Base-by-base conservation (phyloP, 768 basidiomycete species). In the Termitomyces sp. region DNA sequence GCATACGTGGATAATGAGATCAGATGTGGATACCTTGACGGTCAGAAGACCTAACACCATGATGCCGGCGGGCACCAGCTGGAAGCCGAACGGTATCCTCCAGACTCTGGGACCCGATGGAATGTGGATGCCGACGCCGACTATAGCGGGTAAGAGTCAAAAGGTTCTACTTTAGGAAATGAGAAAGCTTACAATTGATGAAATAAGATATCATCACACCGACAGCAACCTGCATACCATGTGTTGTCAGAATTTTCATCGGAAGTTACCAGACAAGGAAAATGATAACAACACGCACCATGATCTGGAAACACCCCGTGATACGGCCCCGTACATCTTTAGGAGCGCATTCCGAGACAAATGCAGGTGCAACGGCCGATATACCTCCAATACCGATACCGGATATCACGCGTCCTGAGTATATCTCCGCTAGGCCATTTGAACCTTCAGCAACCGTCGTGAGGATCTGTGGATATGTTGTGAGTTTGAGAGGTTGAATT, bases 121-220 rank as follows among this genome's bases (percentile, higher is more conserved):
- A 65, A 87, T 75, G 65, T 89, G 82, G 46, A 85, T 66, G 32
- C 82, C 79, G 50, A 90, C 81, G 5, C 88, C 90, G 56, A 79
- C 89, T 90, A 59, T 4, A 44, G 20, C 42, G 54, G 13, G 59
- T 20, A 20, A 16, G 11, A 6, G 39, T 55, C 39, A 42, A 18
- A 38, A 28, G n/a, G 12, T 35, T 16, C 12, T 18, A 44, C 15
- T 24, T 4, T 16, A 38, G 12, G 28, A 39, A 28, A 35, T n/a
- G n/a, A n/a, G n/a, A 20, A 33, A 76, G 28, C 88, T 54, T 61
- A 90, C 89, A 82, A 67, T 92, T 91, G 65, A 91, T 80, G 71
- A 90, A 92, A 73, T 92, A 92, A 0, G 89, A 90, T 59, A 94
- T 78, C 86, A 94, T 93, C 60, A 92, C 92, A 48, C 92, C 93